Evolutionary conservation across 1,284 basidiomycete genomes (phyloP).

Genomic region (Meira miltonrushii): DNA sequence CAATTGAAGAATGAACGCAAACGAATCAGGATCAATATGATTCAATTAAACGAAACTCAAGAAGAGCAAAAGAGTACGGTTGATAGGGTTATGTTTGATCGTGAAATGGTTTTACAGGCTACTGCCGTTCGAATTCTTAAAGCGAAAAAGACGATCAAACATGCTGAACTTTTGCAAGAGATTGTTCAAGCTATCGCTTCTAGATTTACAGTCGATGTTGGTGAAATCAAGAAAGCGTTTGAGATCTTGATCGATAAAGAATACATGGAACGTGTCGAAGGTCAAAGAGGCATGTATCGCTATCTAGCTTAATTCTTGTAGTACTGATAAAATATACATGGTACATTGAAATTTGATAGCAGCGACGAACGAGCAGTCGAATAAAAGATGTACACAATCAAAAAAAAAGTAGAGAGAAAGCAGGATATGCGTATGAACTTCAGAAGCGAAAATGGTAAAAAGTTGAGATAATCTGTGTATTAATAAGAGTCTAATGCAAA

Average conservation of each 20-base stretch:
- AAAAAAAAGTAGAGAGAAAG: not conserved
- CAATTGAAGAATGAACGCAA: constrained; percentile 73
- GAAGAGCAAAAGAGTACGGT: constrained; percentile 83
- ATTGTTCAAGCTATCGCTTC: constrained; percentile 42
- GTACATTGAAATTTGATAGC: no score
- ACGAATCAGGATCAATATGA: constrained; percentile 89
- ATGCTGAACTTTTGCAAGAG: constrained; percentile 42
- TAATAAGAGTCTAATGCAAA: no score
- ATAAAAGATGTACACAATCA: not conserved
- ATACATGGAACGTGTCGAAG: constrained; percentile 37
- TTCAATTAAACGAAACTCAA: constrained; percentile 85
- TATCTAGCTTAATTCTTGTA: constrained; percentile 38
- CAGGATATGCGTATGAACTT: not conserved
- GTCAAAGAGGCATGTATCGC: constrained; percentile 40
- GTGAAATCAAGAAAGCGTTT: constrained; percentile 51
- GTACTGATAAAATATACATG: no score
- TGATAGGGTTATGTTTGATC: constrained; percentile 75
- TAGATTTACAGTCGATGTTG: constrained; percentile 38
- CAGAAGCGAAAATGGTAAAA: not conserved
- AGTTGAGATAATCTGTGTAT: no score
- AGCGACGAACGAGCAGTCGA: no score
- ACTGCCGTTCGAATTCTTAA: constrained; percentile 62
- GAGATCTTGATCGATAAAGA: constrained; percentile 48
- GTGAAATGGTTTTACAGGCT: constrained; percentile 79
- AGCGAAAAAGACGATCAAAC: constrained; percentile 44